A percentile compares a stretch with the other conserved stretches of the same genome.
Conservation (phyloP, 1,139 yeast species). For the Pichia sp. region DNA sequence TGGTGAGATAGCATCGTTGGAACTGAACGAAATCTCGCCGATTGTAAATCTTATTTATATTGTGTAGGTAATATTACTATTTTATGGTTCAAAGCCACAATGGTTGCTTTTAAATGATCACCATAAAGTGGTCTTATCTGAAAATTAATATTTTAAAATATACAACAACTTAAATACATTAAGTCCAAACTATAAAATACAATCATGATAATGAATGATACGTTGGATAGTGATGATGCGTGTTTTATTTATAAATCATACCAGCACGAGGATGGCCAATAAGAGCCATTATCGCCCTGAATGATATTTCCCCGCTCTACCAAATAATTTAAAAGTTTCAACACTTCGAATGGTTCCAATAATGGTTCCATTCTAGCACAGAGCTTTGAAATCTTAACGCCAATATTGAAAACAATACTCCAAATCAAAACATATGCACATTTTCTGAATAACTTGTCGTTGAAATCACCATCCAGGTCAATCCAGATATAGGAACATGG, state of each 20-base stretch:
- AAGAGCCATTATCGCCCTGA: conserved; percentile 36
- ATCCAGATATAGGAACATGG: conserved; percentile 73
- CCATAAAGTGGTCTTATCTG: no score
- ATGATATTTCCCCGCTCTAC: conserved; percentile 32
- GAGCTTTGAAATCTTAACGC: conserved; percentile 36
- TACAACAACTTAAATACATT: no score
- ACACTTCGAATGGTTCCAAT: conserved; percentile 42
- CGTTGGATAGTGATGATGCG: neutral
- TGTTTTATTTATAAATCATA: conserved; percentile 17
- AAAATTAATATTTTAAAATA: no score
- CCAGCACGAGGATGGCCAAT: conserved; percentile 47
- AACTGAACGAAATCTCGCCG: no score
- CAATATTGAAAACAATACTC: conserved; percentile 59
- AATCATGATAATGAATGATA: no score
- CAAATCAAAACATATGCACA: conserved; percentile 41
- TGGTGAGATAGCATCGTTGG: no score
- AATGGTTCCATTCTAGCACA: conserved; percentile 33
- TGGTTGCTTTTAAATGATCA: no score
- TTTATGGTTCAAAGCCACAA: no score
- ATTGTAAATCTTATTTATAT: no score
- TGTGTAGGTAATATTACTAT: no score
- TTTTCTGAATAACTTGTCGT: conserved; percentile 51
- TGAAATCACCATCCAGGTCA: conserved; percentile 53
- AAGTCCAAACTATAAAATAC: no score
- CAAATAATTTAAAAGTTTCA: conserved; percentile 52